These are phyloP conservation scores for Cercophora sp. DNA, from an alignment of 495 filamentous ascomycete genomes.

Conservation along the genomic window DNA sequence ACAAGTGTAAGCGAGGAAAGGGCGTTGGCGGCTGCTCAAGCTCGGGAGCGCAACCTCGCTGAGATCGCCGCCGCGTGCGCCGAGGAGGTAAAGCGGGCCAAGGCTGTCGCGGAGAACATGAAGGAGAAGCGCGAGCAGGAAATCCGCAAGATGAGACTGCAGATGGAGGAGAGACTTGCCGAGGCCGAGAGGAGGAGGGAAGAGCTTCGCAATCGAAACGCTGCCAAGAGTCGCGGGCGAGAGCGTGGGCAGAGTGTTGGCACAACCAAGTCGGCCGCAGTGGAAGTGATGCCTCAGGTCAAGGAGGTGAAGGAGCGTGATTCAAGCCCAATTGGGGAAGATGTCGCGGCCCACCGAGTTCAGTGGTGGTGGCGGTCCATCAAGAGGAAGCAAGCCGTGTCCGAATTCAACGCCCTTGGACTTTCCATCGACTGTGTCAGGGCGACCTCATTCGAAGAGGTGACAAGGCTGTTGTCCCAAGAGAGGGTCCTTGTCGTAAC, in stretches of 20 bases:
- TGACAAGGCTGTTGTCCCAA: conserved; percentile 71
- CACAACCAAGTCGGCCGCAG: conserved; percentile 38
- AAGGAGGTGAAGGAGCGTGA: conserved; percentile 47
- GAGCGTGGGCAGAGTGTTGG: conserved; percentile 62
- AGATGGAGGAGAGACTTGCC: conserved; percentile 85
- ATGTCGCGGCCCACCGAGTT: conserved; percentile 66
- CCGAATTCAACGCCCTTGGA: conserved; percentile 63
- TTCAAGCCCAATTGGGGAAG: conserved; percentile 55
- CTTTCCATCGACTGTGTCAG: conserved; percentile 71
- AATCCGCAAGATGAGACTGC: conserved; percentile 62
- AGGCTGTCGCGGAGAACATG: conserved; percentile 87
- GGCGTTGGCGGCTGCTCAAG: conserved; percentile 84
- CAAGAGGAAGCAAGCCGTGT: conserved; percentile 55
- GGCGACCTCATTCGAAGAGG: conserved; percentile 75
- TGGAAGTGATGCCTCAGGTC: conserved; percentile 49
- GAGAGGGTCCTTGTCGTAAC: conserved; percentile 68
- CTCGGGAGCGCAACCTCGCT: conserved; percentile 84
- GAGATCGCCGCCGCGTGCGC: conserved; percentile 93
- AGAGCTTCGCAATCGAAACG: conserved; percentile 55
- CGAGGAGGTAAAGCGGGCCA: conserved; percentile 90
- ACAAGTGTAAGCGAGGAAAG: conserved; percentile 69
- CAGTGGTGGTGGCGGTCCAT: conserved; percentile 73
- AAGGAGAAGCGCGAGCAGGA: conserved; percentile 88
- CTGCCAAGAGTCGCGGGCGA: conserved; percentile 48
- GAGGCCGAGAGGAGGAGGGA: conserved; percentile 76